Conservation (phyloP, 2,329 filamentous ascomycete species). For the Parafenestella ontariensis region DNA sequence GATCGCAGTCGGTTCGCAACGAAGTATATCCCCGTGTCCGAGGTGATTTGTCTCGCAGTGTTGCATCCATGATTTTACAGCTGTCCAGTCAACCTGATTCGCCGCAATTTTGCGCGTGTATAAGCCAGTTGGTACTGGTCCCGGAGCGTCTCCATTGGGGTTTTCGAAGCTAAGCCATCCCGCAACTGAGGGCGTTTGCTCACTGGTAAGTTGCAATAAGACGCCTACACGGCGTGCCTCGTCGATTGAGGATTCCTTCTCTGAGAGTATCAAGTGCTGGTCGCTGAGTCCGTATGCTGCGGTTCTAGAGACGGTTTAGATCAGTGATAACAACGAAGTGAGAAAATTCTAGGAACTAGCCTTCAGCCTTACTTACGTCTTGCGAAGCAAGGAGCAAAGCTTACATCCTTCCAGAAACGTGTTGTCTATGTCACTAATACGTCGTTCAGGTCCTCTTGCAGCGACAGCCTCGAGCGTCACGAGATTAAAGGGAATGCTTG, state of each 20-base stretch:
- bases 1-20: background rate
- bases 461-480: no score
- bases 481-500: background rate
- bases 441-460: no score
- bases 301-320: background rate
- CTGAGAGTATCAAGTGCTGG: no score
- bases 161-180: background rate
- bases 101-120: background rate
- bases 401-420: no score
- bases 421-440: no score
- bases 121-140: background rate
- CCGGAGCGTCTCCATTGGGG: background rate
- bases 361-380: no score
- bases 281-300: background rate
- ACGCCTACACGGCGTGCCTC: background rate
- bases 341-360: no score
- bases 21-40: no score
- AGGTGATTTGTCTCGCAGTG: background rate
- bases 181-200: no score
- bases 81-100: background rate
- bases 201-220: no score
- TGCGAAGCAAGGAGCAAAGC: conserved; percentile 2
- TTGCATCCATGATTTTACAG: background rate
- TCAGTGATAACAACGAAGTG: no score
- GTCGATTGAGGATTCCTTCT: no score